These are phyloP conservation scores for Tulasnella sp. DNA, from an alignment of 768 basidiomycete species.

Conservation along the genomic window DNA sequence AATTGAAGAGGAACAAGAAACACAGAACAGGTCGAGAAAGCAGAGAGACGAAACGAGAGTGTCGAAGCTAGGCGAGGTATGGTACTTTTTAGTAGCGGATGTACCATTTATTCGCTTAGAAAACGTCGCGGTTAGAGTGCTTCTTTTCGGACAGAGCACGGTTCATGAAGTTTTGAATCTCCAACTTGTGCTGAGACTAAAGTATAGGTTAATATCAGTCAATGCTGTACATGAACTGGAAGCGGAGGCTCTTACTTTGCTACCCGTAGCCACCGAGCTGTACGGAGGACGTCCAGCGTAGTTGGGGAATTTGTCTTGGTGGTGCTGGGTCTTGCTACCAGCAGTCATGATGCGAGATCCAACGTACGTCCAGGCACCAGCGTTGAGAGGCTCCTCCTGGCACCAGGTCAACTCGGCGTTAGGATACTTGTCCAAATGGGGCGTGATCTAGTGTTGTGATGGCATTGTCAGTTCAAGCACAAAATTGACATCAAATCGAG, in stretches of 20 bases:
- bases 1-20: slow-evolving; percentile 1
- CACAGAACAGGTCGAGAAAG: neutral
- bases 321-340: slow-evolving; percentile 83
- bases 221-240: neutral
- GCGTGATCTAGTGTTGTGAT: slow-evolving; percentile 57
- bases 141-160: slow-evolving; percentile 37
- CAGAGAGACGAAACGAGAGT: neutral
- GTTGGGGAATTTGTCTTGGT: slow-evolving; percentile 82
- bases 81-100: neutral
- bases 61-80: neutral
- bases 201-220: neutral
- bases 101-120: neutral
- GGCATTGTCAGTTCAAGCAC: slow-evolving; percentile 28
- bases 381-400: slow-evolving; percentile 97
- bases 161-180: slow-evolving; percentile 66
- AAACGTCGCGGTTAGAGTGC: slow-evolving; percentile 21
- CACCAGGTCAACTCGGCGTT: slow-evolving; percentile 93
- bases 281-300: slow-evolving; percentile 93
- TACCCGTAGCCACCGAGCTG: slow-evolving; percentile 86
- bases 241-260: slow-evolving; percentile 55
- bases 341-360: slow-evolving; percentile 92
- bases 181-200: slow-evolving; percentile 81
- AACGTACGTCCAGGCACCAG: slow-evolving; percentile 95
- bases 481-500: neutral
- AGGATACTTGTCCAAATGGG: slow-evolving; percentile 94